Base-by-base conservation (phyloP, 2,329 filamentous ascomycete genomes). In the Penicillium expansum region DNA sequence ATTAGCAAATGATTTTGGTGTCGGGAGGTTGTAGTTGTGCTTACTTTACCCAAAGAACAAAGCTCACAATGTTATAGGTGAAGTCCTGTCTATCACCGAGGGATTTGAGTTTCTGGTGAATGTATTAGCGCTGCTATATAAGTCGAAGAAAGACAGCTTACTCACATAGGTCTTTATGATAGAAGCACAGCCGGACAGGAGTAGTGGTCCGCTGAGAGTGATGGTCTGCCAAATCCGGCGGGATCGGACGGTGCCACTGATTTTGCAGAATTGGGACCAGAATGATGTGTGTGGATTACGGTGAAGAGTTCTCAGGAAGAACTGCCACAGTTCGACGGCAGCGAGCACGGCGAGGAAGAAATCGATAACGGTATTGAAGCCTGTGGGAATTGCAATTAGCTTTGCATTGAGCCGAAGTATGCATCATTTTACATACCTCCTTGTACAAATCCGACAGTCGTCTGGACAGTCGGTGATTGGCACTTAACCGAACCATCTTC, bases 21-120 rank as follows among this genome's bases (percentile, higher is more conserved):
- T 2, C 3, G 9, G 16, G 14, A 16, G 9, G n/a, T 38, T 9
- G 14, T 33, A 3, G 18, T 10, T 38, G 9, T 27, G 60, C 67
- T 57, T 63, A 74, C 72, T 74, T 74, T 20, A 72, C 70, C 72
- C 71, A 74, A 5, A 74, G 64, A 24, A 74, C 52, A 35, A 73
- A 72, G 1, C 64, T 48, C 22, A 74, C 66, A 27, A 74, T 72
- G n/a, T 74, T 74, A 29, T 71, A 71, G 0, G 72, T 74, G 29
- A 74, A 72, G 53, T 74, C 71, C 5, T 61, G 52, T 52, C 72
- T 52, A 33, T 72, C 67, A 3, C 71, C 72, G 5, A 74, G 53
- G 5, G 70, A 68, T 39, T 73, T 72, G 5, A 74, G 61, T 51
- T 72, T 66, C 68, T 72, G 48, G 35, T 29, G 7, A 10, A 18